phyloP scores from a whole-genome alignment of 805 yeast genomes.

The Saccharomycopsis oosterbeekiorum region DNA sequence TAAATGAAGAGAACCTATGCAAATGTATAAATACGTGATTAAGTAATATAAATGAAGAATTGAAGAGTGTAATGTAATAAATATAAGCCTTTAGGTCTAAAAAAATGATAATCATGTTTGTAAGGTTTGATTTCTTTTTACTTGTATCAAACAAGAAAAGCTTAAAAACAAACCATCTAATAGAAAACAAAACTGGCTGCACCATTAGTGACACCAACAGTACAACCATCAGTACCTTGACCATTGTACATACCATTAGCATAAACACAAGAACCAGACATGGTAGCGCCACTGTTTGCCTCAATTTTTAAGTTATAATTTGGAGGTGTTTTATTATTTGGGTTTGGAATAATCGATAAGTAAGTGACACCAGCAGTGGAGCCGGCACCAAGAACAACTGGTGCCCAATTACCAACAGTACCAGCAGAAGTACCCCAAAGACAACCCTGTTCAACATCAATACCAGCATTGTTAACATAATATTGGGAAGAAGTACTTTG shows the following conservation, averaged over 20 bases:
- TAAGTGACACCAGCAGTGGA: conserved; percentile 62
- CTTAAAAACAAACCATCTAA: conserved; percentile 32
- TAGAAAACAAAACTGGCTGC: conserved; percentile 77
- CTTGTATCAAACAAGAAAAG: not conserved
- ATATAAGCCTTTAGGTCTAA: not conserved
- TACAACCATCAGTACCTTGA: conserved; percentile 72
- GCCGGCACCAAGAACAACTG: conserved; percentile 91
- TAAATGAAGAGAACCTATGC: not conserved
- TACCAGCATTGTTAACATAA: conserved; percentile 96
- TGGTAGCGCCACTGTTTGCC: conserved; percentile 47
- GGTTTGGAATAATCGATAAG: conserved; percentile 88
- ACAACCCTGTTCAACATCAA: conserved; percentile 82
- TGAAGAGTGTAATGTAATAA: not conserved
- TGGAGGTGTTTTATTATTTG: conserved; percentile 65
- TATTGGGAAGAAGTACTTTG: conserved; percentile 85
- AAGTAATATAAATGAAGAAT: not conserved
- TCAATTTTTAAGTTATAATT: conserved; percentile 73
- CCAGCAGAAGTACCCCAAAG: conserved; percentile 77
- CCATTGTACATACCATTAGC: conserved; percentile 68
- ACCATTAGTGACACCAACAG: conserved; percentile 81
- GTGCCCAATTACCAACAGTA: conserved; percentile 96
- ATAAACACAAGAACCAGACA: conserved; percentile 70
- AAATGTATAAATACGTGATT: not conserved
- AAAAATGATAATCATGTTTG: not conserved
- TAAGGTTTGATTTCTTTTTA: not conserved